These are phyloP conservation scores for Mortierella sp. DNA, from an alignment of 371 early-diverging fungal species.

Conservation along the genomic window DNA sequence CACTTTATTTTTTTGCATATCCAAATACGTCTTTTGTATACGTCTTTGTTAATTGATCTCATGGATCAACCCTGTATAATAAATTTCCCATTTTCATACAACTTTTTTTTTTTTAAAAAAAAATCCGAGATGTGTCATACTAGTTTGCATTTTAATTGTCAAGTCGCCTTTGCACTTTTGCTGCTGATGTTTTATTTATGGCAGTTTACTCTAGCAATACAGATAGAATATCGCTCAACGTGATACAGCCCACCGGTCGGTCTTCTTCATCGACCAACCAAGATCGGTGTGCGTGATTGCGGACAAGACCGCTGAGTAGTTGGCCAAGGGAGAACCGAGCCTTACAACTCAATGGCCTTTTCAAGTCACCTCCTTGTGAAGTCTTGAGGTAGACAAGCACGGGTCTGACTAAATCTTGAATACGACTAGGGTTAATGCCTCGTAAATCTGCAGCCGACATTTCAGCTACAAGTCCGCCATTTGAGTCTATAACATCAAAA, in stretches of 20 bases:
- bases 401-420: constrained; percentile 55
- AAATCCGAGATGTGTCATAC: too few species aligned
- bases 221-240: constrained; percentile 57
- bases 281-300: constrained; percentile 65
- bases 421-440: constrained; percentile 67
- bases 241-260: constrained; percentile 67
- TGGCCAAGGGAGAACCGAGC: constrained; percentile 69
- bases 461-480: constrained; percentile 65
- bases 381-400: constrained; percentile 61
- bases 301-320: constrained; percentile 67
- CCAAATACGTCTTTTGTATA: not conserved
- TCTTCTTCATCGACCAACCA: constrained; percentile 71
- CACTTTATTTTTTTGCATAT: too few species aligned
- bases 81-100: too few species aligned
- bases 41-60: not conserved
- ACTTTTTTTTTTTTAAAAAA: too few species aligned
- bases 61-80: too few species aligned
- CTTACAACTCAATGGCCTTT: constrained; percentile 67
- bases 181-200: too few species aligned
- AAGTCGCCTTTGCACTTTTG: too few species aligned
- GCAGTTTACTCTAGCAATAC: constrained; percentile 29
- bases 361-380: constrained; percentile 60
- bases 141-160: too few species aligned
- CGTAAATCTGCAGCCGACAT: constrained; percentile 74
- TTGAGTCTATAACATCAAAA: constrained; percentile 54